A percentile compares a stretch with the other conserved stretches of the same genome.
Evolutionary conservation across 345 rosid genomes (phyloP).

Genomic region (Microthlaspi erraticum): DNA sequence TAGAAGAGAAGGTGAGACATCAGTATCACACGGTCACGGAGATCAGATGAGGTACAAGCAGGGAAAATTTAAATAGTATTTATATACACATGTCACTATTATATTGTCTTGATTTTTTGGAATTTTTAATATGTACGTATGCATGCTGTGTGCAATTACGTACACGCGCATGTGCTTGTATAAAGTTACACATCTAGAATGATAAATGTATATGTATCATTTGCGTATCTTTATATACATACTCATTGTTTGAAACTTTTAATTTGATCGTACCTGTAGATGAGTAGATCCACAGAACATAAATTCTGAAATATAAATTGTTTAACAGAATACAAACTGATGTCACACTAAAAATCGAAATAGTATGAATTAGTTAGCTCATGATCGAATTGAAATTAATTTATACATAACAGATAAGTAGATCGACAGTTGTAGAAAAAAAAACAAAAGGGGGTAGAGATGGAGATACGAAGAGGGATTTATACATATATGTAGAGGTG

Average conservation of each 20-base stretch:
- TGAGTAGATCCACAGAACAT: not conserved
- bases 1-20: slow-evolving; percentile 42
- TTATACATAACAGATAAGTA: slow-evolving; percentile 4
- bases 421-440: slow-evolving; percentile 30
- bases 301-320: not conserved
- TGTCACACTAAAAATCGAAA: not conserved
- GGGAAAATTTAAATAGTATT: slow-evolving; percentile 1
- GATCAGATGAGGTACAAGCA: slow-evolving; percentile 34
- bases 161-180: slow-evolving; percentile 32
- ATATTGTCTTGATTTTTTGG: slow-evolving; percentile 34
- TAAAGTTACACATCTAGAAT: slow-evolving; percentile 14
- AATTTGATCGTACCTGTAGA: not conserved
- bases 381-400: not conserved
- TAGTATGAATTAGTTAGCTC: not conserved
- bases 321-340: not conserved
- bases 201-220: not conserved
- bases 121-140: slow-evolving; percentile 33
- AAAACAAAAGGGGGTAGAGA: slow-evolving; percentile 37
- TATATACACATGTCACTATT: slow-evolving; percentile 17
- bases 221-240: slow-evolving; percentile 1
- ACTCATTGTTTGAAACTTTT: not conserved
- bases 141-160: slow-evolving; percentile 37
- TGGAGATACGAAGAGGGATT: slow-evolving; percentile 34
- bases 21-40: slow-evolving; percentile 40
- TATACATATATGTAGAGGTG: slow-evolving; percentile 14